A percentile compares a stretch with the other conserved stretches of the same genome.
These are phyloP conservation scores for Adansonia grandidieri DNA, from an alignment of 441 rosid species.

Conservation along the genomic window DNA sequence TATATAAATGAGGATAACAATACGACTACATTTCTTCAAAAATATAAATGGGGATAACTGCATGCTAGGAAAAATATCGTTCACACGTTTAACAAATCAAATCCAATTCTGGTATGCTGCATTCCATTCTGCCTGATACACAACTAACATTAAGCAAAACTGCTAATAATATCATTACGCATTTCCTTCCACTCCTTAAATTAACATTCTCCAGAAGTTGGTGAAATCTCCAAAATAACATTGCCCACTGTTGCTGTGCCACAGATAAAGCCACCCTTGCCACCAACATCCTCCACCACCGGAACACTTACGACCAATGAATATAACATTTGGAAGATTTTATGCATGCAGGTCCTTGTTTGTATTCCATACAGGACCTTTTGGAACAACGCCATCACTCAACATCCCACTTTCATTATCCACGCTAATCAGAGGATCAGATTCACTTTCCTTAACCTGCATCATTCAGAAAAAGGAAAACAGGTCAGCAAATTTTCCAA, in stretches of 20 bases:
- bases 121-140: conserved; percentile 27
- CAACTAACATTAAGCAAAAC: conserved; percentile 35
- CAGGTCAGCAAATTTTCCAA: neutral
- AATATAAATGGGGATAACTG: neutral
- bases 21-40: neutral
- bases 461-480: neutral
- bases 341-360: conserved; percentile 93
- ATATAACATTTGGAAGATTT: conserved; percentile 25
- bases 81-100: conserved; percentile 22
- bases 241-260: conserved; percentile 12
- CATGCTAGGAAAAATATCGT: conserved; percentile 5
- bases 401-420: conserved; percentile 76
- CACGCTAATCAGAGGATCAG: conserved; percentile 73
- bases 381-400: conserved; percentile 51
- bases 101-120: conserved; percentile 32
- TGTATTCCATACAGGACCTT: conserved; percentile 76
- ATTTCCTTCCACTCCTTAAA: conserved; percentile 25
- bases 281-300: conserved; percentile 58
- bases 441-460: conserved; percentile 83
- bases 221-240: conserved; percentile 28
- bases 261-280: neutral
- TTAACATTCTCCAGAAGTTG: conserved; percentile 17
- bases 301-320: conserved; percentile 31
- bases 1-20: neutral
- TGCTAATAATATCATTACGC: conserved; percentile 29